Base-by-base conservation (phyloP, 192 early-diverging fungal genomes). In the Borealophlyctis nickersoniae region DNA sequence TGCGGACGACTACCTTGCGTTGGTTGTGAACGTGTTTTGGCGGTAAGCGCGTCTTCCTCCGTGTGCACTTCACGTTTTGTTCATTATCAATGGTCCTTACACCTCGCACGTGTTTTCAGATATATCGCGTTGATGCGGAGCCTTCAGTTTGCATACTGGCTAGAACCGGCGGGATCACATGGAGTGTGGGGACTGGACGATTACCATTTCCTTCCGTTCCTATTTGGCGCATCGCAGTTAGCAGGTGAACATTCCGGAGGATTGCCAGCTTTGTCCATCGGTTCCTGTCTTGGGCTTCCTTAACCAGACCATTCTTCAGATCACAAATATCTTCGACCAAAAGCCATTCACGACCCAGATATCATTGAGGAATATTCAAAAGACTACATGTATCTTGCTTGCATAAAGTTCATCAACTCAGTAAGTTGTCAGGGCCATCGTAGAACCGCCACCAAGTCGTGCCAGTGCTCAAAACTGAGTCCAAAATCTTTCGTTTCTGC, bases 131-230 rank as follows among this genome's bases (percentile, higher is more conserved):
- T 97, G 19, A 95, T 97, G 92, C 85, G 95, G 16, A 84, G 85
- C 56, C 70, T 98, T 34, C 95, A 97, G 67, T 84, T 89, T 69
- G 79, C 77, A 27, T 98, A 98, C 80, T 94, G 91, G 90, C 79
- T 98, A 23, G 96, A 98, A 67, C 96, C 96, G 13, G 96, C 96
- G 30, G 96, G 96, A 7, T 90, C 88, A 13, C 96, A 98, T 61
- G 96, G 96, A 56, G 96, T 98, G n/a, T 98, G 96, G 96, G 96
- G 96, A 2, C 80, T 98, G 39, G 95, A 98, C 64, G 96, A 98
- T 70, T 96, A 94, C 73, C 95, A 98, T 60, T 97, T 97, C 63
- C 71, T 98, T 70, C 94, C 96, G 4, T 98, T 95, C 70, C 45
- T 94, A 53, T 98, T 95, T 82, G 96, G 94, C 3, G 78, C 90